Conservation (phyloP, 2,329 filamentous ascomycete genomes). For the Biscogniauxia sp. region DNA sequence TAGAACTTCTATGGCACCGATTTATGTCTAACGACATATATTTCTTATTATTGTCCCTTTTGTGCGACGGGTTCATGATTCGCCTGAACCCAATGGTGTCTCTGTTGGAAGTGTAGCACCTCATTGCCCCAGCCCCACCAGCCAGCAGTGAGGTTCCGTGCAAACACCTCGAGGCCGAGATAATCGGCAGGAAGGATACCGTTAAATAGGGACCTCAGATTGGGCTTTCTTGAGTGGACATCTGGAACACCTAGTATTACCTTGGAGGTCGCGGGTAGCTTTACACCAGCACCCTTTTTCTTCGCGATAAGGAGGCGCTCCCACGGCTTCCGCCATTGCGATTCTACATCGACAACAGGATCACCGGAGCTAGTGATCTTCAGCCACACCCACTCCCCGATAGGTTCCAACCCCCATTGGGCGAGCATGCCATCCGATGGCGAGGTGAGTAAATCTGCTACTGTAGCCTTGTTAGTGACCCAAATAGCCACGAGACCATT, state of each 20-base stretch:
- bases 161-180: conserved; percentile 71
- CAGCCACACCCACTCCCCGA: conserved; percentile 76
- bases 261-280: conserved; percentile 42
- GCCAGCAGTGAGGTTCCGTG: conserved; percentile 67
- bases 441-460: conserved; percentile 53
- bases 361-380: conserved; percentile 67
- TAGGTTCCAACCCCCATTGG: conserved; percentile 62
- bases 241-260: conserved; percentile 71
- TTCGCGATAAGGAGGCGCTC: conserved; percentile 67
- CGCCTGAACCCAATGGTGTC: conserved; percentile 46
- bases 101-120: conserved; percentile 65
- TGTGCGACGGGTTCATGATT: conserved; percentile 1
- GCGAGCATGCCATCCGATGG: conserved; percentile 61
- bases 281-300: conserved; percentile 34
- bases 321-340: conserved; percentile 71
- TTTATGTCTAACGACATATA: conserved; percentile 2
- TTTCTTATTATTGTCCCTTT: conserved; percentile 2
- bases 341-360: conserved; percentile 60
- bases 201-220: conserved; percentile 60
- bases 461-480: conserved; percentile 70
- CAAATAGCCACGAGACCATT: conserved; percentile 67
- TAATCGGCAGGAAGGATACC: conserved; percentile 51
- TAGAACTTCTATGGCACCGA: not conserved
- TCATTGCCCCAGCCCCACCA: conserved; percentile 83
- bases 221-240: conserved; percentile 76